Evolutionary conservation across 176 grass and related monocot genomes (phyloP).

Genomic region (Rhynchospora pubera): DNA sequence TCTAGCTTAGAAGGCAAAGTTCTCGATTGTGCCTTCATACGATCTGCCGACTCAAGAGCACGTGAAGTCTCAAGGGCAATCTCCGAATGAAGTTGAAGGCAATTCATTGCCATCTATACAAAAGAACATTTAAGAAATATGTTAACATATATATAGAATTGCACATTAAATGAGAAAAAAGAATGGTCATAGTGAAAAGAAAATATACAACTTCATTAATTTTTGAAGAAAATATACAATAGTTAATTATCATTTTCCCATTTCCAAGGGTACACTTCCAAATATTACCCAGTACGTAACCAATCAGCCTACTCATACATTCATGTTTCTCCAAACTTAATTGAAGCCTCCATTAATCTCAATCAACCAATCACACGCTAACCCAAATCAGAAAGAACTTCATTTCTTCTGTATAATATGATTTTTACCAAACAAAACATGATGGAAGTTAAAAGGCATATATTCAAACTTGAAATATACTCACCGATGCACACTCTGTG

Average conservation of each 20-base stretch:
- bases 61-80: conserved; percentile 87
- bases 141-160: neutral
- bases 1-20: conserved; percentile 46
- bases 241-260: conserved; percentile 13
- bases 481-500: conserved; percentile 73
- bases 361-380: neutral
- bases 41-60: conserved; percentile 50
- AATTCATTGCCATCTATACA: conserved; percentile 82
- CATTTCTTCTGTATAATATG: neutral
- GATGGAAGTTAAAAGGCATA: neutral
- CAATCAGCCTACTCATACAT: neutral
- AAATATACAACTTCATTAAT: neutral
- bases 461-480: conserved; percentile 16
- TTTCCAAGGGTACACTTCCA: neutral
- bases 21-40: conserved; percentile 27
- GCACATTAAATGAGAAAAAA: neutral
- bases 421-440: neutral
- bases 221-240: neutral
- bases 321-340: neutral
- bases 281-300: neutral
- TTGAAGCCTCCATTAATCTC: neutral
- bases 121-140: conserved; percentile 11
- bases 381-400: neutral
- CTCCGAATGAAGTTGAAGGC: conserved; percentile 78
- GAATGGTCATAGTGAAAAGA: neutral